Evolutionary conservation across 441 rosid species (phyloP).

Genomic region (Brassica balearica): DNA sequence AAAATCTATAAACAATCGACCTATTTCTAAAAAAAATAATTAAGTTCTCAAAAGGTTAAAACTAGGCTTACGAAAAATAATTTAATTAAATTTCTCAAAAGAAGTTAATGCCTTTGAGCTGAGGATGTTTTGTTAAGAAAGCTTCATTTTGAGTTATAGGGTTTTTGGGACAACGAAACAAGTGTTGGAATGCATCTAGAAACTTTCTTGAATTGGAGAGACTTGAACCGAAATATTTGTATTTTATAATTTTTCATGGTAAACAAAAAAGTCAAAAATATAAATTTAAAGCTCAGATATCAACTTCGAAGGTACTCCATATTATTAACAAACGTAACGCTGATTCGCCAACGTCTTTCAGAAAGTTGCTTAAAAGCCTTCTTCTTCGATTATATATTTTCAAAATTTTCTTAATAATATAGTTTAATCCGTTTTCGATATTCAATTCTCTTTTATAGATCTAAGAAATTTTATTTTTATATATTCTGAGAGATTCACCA

Average conservation of each 20-base stretch:
- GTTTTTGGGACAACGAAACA: not conserved
- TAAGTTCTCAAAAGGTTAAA: not conserved
- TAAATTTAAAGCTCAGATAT: slow-evolving; percentile 35
- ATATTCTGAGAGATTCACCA: slow-evolving; percentile 37
- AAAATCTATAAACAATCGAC: not conserved
- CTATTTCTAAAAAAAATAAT: not conserved
- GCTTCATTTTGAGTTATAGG: slow-evolving; percentile 8
- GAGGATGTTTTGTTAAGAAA: not conserved
- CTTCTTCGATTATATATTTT: slow-evolving; percentile 30
- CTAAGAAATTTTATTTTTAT: not conserved
- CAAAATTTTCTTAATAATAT: slow-evolving; percentile 26
- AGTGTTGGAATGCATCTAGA: not conserved
- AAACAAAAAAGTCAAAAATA: slow-evolving; percentile 34
- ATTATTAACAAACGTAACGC: slow-evolving; percentile 34
- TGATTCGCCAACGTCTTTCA: slow-evolving; percentile 52
- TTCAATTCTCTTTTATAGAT: not conserved
- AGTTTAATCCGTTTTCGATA: slow-evolving; percentile 21
- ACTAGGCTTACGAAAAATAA: not conserved
- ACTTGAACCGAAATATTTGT: slow-evolving; percentile 15
- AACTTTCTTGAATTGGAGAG: slow-evolving; percentile 20
- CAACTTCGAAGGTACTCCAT: slow-evolving; percentile 25
- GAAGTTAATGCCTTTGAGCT: not conserved
- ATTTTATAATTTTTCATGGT: slow-evolving; percentile 10
- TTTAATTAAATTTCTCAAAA: not conserved
- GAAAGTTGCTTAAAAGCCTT: slow-evolving; percentile 59